phyloP scores from a whole-genome alignment of 805 yeast genomes.

The Sugiyamaella smithiae region DNA sequence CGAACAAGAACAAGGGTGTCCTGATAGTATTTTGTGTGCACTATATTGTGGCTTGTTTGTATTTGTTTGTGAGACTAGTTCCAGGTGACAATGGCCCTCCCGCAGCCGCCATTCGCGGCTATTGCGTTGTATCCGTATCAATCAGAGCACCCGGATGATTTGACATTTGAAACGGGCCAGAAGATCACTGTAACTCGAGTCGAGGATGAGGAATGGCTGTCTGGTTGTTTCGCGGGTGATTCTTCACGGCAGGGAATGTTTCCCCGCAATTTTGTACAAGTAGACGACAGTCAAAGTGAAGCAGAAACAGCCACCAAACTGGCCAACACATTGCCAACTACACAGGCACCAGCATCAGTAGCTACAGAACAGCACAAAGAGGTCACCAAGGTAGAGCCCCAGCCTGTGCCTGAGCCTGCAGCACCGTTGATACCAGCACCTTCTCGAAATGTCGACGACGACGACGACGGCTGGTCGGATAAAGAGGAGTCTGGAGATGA shows the following conservation, averaged over 20 bases:
- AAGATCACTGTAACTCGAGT: slow-evolving; percentile 68
- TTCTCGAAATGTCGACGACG: neutral
- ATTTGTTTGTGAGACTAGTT: no score
- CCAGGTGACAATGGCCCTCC: slow-evolving; percentile 11
- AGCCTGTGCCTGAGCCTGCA: neutral
- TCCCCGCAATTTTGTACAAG: slow-evolving; percentile 77
- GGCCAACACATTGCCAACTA: neutral
- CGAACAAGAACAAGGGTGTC: no score
- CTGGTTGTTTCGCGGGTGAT: slow-evolving; percentile 57
- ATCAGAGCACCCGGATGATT: slow-evolving; percentile 79
- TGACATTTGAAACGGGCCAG: slow-evolving; percentile 66
- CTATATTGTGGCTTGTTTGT: no score
- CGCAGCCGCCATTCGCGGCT: slow-evolving; percentile 57
- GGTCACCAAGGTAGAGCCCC: neutral
- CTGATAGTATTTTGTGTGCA: no score
- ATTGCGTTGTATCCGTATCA: slow-evolving; percentile 64
- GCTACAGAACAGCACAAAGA: neutral
- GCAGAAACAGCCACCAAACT: neutral
- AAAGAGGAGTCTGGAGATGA: slow-evolving; percentile 24
- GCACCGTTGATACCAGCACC: neutral
- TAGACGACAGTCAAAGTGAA: slow-evolving; percentile 4
- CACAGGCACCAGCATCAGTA: neutral
- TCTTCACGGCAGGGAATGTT: slow-evolving; percentile 64
- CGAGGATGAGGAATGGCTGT: slow-evolving; percentile 91
- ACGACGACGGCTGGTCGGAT: slow-evolving; percentile 17